Conservation (phyloP, 805 yeast genomes). For the Barnettozyma populi region DNA sequence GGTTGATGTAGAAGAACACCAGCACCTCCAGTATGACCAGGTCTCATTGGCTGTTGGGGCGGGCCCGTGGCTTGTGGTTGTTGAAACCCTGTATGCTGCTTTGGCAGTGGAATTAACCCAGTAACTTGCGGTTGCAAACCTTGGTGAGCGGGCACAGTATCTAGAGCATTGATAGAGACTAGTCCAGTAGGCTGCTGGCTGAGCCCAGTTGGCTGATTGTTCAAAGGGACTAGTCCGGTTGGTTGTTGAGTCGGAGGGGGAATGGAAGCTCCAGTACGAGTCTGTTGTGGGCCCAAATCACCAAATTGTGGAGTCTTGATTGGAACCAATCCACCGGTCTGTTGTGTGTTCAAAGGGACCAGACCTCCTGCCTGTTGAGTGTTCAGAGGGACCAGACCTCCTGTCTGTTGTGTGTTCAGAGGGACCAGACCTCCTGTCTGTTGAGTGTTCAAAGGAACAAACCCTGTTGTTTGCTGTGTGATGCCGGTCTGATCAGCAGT, state of each 20-base stretch:
- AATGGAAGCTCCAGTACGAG: conserved; percentile 3
- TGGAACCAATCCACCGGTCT: conserved; percentile 29
- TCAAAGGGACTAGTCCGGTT: conserved; percentile 45
- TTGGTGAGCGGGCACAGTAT: conserved; percentile 11
- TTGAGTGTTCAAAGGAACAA: not conserved
- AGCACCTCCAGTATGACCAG: conserved; percentile 21
- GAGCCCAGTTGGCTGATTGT: conserved; percentile 22
- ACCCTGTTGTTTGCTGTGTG: conserved; percentile 19
- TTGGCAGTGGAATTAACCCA: conserved; percentile 26
- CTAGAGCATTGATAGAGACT: conserved; percentile 20
- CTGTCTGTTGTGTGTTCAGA: conserved; percentile 42
- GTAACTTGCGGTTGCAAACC: conserved; percentile 33
- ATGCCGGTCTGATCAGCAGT: too few relatives aligned
- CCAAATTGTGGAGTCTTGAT: conserved; percentile 10
- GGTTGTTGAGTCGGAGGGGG: conserved; percentile 46
- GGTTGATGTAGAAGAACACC: conserved; percentile 26
- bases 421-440: too few relatives aligned
- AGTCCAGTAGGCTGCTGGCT: conserved; percentile 34
- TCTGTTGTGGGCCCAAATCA: not conserved
- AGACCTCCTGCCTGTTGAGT: conserved; percentile 35
- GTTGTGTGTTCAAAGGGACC: conserved; percentile 15
- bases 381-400: conserved; percentile 37
- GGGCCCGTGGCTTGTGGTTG: conserved; percentile 25
- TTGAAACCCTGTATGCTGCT: conserved; percentile 13
- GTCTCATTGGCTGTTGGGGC: conserved; percentile 22